Conservation (phyloP, 2,329 filamentous ascomycete species). For the Paracorniculantispora psalliotae region DNA sequence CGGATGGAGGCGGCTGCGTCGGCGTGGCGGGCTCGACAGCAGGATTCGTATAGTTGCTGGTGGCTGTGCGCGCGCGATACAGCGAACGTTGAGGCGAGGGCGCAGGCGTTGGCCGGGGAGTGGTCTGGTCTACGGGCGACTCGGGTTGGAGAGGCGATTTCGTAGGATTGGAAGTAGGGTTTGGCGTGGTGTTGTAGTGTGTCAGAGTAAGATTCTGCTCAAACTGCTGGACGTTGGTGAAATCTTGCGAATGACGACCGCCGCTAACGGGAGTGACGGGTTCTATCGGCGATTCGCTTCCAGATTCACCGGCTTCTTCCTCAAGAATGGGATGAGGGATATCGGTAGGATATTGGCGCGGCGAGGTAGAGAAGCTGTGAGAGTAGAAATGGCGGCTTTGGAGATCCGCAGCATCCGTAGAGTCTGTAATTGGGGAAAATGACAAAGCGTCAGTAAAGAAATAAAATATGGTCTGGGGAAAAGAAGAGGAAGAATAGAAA, state of each 20-base stretch:
- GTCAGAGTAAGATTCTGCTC: conserved; percentile 24
- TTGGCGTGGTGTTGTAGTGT: conserved; percentile 10
- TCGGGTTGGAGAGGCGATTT: conserved; percentile 5
- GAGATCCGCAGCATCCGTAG: not conserved
- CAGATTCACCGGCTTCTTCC: conserved; percentile 53
- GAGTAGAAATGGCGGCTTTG: not conserved
- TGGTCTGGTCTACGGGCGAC: conserved; percentile 10
- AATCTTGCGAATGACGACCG: conserved; percentile 50
- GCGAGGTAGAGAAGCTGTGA: conserved; percentile 35
- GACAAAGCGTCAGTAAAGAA: conserved; percentile 17
- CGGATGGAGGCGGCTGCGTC: not conserved
- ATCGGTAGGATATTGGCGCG: conserved; percentile 45
- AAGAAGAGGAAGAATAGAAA: not conserved
- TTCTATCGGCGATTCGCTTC: conserved; percentile 55
- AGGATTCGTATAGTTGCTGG: not conserved
- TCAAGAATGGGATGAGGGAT: conserved; percentile 47
- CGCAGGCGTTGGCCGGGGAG: conserved; percentile 13
- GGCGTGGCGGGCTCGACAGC: not conserved
- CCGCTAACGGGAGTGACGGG: conserved; percentile 57
- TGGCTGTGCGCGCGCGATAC: conserved; percentile 8
- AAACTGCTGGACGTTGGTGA: conserved; percentile 39
- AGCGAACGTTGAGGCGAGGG: conserved; percentile 6
- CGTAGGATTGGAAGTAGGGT: conserved; percentile 6
- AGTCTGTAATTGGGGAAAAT: conserved; percentile 14
- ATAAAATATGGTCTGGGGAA: not conserved